Base-by-base conservation (phyloP, 768 basidiomycete species). In the Kwoniella sp. region DNA sequence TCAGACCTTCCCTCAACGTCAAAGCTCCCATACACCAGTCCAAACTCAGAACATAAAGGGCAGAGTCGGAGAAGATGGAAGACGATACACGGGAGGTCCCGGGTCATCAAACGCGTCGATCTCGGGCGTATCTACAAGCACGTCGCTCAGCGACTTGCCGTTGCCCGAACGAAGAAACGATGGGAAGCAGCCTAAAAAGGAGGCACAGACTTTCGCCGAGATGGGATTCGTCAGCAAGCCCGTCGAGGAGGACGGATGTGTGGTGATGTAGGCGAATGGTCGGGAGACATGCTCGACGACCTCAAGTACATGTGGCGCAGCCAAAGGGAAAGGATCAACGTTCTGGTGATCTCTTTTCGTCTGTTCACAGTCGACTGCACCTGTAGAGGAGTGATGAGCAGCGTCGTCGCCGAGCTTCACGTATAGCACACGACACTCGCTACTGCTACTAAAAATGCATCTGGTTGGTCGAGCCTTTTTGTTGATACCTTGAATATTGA, bases 151-250 rank as follows among this genome's bases (percentile, higher is more conserved):
- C 34, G 57, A 65, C 22, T 48, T 65, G 22, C 63, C 63, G 5
- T 22, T 65, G 17, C 63, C 63, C 17, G 57, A 53, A 38, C 31
- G 58, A 58, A 30, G 48, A 20, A 66, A 53, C 57, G 52, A 41
- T 58, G 52, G 29, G 30, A 55, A 51, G 55, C 56, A 29, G 29
- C 63, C 73, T 20, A 64, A 62, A 56, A 82, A 81, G 57, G 85
- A 87, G 0, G 86, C 90, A 1, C 84, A 88, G 74, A 93, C 92
- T 50, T 94, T 96, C 82, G 90, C 89, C 23, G 93, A 95, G 84
- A 93, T 96, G 93, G 93, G 93, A 0, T 89, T 93, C 74, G 86
- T 88, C 31, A 88, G 89, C 13, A 86, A 85, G 28, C 90, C 89
- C 73, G 85, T 87, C 50, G 87, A 92, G 73, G 86, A 90, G 4